Evolutionary conservation across 441 rosid genomes (phyloP).

Genomic region (Isatis lusitanica): DNA sequence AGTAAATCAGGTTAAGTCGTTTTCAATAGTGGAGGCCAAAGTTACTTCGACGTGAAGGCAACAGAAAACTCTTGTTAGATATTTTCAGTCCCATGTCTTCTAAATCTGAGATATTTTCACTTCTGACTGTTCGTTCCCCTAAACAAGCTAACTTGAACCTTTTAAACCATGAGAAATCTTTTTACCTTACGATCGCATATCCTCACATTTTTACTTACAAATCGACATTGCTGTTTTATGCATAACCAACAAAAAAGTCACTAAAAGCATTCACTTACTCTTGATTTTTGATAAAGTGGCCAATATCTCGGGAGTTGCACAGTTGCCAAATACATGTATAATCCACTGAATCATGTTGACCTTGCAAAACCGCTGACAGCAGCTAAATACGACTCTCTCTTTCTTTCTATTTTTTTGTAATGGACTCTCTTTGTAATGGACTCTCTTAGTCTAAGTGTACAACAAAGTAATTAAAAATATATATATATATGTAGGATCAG

Average conservation of each 20-base stretch:
- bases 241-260: not conserved
- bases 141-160: not conserved
- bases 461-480: not conserved
- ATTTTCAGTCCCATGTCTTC: constrained; percentile 2
- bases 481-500: not conserved
- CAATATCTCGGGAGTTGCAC: not conserved
- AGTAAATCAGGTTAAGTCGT: not conserved
- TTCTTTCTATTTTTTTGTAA: too few relatives aligned
- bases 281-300: too few relatives aligned
- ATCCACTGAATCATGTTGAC: not conserved
- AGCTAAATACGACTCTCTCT: not conserved
- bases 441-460: constrained; percentile 15
- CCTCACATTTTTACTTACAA: not conserved
- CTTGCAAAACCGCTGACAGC: not conserved
- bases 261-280: not conserved
- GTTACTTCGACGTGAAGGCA: constrained; percentile 25
- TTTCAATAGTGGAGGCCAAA: constrained; percentile 8
- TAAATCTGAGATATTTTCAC: not conserved
- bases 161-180: not conserved
- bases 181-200: not conserved
- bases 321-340: not conserved
- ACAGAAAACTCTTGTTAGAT: not conserved
- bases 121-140: not conserved
- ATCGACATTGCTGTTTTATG: not conserved
- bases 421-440: too few relatives aligned